Conservation (phyloP, 139 green algal genomes). For the Desmodesmus armatus region DNA sequence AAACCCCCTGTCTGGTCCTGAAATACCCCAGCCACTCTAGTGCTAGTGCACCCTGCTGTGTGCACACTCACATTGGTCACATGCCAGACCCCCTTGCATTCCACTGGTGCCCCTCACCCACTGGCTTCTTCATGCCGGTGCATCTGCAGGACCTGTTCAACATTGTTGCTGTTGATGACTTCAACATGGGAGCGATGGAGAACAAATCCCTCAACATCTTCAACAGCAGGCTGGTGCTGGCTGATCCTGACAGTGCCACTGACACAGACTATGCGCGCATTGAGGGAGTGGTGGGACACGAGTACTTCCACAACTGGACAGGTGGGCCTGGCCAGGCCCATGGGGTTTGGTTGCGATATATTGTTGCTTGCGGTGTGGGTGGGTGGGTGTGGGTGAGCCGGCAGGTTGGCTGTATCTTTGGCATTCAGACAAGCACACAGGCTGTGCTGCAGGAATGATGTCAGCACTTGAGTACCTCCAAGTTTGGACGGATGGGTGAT, state of each 20-base stretch:
- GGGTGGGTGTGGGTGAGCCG: too few species aligned
- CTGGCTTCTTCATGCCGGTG: background rate
- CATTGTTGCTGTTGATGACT: constrained; percentile 95
- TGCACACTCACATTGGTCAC: too few species aligned
- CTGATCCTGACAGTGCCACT: constrained; percentile 91
- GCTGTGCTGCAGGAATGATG: too few species aligned
- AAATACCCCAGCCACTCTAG: background rate
- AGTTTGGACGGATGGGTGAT: too few species aligned
- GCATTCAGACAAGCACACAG: too few species aligned
- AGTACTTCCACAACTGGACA: constrained; percentile 99
- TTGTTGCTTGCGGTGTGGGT: too few species aligned
- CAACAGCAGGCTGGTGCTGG: constrained; percentile 92
- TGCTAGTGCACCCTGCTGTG: too few species aligned
- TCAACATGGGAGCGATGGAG: constrained; percentile 99
- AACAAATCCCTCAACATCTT: constrained; percentile 99
- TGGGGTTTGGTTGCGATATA: too few species aligned
- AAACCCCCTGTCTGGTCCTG: too few species aligned
- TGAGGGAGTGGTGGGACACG: constrained; percentile 91
- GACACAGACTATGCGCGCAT: constrained; percentile 95
- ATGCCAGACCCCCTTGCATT: background rate
- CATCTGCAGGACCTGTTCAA: constrained; percentile 82
- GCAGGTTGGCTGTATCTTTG: too few species aligned
- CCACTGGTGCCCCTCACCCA: background rate
- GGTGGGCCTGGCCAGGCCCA: too few species aligned
- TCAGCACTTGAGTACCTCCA: too few species aligned